phyloP scores from a whole-genome alignment of 306 rosid species.

The Astragalus membranaceus region DNA sequence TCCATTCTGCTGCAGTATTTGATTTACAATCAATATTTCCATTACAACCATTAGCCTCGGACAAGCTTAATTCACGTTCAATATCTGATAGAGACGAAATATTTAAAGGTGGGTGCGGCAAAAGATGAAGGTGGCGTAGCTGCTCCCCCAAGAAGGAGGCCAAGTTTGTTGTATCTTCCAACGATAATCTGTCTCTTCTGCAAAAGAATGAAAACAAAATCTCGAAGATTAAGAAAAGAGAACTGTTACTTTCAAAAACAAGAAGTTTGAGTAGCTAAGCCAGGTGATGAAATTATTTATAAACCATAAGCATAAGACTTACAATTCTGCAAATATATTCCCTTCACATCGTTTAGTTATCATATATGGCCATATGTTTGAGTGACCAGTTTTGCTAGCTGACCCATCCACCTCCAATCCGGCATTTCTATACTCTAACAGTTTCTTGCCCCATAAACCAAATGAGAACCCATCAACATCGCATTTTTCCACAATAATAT shows the following conservation, averaged over 20 bases:
- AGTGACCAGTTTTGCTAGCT: conserved; percentile 23
- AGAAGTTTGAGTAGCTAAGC: conserved; percentile 10
- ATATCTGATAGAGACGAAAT: conserved; percentile 31
- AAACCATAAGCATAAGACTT: conserved; percentile 31
- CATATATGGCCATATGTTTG: conserved; percentile 78
- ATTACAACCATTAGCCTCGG: conserved; percentile 20
- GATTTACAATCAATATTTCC: conserved; percentile 41
- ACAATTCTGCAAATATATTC: conserved; percentile 78
- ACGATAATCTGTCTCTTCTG: conserved; percentile 68
- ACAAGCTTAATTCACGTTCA: conserved; percentile 24
- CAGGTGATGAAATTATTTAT: background rate
- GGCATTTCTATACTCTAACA: conserved; percentile 57
- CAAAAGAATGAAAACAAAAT: conserved; percentile 20
- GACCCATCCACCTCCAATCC: conserved; percentile 30
- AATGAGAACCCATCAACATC: conserved; percentile 46
- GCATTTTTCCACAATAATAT: conserved; percentile 36
- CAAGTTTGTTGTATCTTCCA: conserved; percentile 56
- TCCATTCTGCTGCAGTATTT: conserved; percentile 57
- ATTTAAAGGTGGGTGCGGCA: conserved; percentile 61
- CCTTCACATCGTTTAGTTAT: conserved; percentile 75
- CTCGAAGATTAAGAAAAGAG: conserved; percentile 18
- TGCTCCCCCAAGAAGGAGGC: conserved; percentile 90
- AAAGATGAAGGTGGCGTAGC: conserved; percentile 71
- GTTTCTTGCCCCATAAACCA: conserved; percentile 76
- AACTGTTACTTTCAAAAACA: background rate